phyloP scores from a whole-genome alignment of 2,329 filamentous ascomycete species.

The Chrysoporthe deuterocubensis region DNA sequence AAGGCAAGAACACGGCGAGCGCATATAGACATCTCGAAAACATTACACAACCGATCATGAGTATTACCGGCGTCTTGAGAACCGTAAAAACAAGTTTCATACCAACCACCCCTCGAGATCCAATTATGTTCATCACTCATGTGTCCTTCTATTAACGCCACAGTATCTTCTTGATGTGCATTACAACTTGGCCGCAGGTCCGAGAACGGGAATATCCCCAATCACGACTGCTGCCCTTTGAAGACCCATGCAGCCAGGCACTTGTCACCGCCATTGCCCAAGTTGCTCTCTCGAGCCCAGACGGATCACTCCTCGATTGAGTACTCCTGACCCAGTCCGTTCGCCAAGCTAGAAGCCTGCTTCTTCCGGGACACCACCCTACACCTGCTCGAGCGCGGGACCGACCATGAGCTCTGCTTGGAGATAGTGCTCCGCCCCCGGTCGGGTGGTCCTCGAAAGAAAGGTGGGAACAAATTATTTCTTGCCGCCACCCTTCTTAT shows the following conservation, averaged over 20 bases:
- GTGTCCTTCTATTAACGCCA: slow-evolving; percentile 13
- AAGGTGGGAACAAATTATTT: slow-evolving; percentile 9
- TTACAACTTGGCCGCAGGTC: slow-evolving; percentile 1
- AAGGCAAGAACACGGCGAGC: not conserved
- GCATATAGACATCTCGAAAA: not conserved
- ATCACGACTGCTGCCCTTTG: not conserved
- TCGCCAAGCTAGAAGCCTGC: not conserved
- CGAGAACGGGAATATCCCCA: not conserved
- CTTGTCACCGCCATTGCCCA: not conserved
- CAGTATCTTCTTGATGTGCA: slow-evolving; percentile 11
- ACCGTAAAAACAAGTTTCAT: not conserved
- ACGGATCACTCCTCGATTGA: not conserved
- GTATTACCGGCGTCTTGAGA: too few relatives aligned
- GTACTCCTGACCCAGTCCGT: not conserved
- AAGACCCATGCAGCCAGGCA: not conserved
- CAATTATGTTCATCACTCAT: slow-evolving; percentile 1
- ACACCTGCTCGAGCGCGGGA: not conserved
- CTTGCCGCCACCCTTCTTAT: slow-evolving; percentile 29
- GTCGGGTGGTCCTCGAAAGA: not conserved
- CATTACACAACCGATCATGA: not conserved
- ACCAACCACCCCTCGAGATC: not conserved
- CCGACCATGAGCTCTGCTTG: not conserved
- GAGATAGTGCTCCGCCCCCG: not conserved
- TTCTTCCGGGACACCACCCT: not conserved
- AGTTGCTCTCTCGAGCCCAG: not conserved